Evolutionary conservation across 2,329 filamentous ascomycete genomes (phyloP), one percentile per base, ranked within the genome.

Genomic region (Phialocephala subalpina): DNA sequence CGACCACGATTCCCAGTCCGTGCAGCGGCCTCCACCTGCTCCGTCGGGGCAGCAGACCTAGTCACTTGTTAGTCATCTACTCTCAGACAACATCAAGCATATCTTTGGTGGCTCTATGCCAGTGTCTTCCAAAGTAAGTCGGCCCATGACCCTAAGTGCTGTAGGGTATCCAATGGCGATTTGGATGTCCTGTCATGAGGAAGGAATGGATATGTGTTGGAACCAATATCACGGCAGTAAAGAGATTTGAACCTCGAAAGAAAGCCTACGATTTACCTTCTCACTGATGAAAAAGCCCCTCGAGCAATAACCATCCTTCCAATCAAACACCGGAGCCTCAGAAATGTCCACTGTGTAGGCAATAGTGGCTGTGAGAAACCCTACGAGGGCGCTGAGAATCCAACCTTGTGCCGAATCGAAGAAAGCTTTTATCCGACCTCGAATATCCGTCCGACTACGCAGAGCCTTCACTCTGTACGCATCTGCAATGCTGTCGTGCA

Each of bases 401-500:
- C 96, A 99, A 55, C 95, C 96, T 79, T 98, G 94, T 3, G 91
- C 90, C 58, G 92, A 92, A 76, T 99, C 96, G 66, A 96, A 92
- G 74, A 92, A 85, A 1, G 92, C 86, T 55, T 87, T 82, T 16
- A 97, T 72, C 57, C 92, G 89, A n/a, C 95, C 95, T 76, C 90
- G 90, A 67, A 97, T 86, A 79, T 95, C 96, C 77, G 91, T 97
- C 58, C 94, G 86, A 73, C 86, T 90, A 58, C 93, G 88, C 45
- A 99, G 84, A 61, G 90, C 90, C 77, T 97, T 96, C 58, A 97
- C 89, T 29, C 96, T 92, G 73, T 94, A 93, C 11, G 94, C 93
- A 79, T 98, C 96, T 74, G 94, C 93, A 72, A 99, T 97, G 77
- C 92, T 94, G 79, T 99, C 96, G 77, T 97, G 95, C 0, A 99